Conservation (phyloP, 2,329 filamentous ascomycete genomes). For the Scleromitrula shiraiana region DNA sequence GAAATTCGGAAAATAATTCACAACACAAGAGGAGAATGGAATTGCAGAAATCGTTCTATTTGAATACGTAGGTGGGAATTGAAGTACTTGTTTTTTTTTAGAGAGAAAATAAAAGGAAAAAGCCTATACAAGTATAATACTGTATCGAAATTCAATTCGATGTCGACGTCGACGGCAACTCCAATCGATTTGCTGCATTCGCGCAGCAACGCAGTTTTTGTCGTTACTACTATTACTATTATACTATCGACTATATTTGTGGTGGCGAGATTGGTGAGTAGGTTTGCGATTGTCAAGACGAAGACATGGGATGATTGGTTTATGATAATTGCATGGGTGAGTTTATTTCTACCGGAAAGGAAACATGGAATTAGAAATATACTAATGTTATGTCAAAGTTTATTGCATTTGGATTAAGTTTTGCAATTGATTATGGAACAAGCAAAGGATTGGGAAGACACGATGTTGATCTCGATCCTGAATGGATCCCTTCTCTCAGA, state of each 20-base stretch:
- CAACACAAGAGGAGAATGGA: too few relatives aligned
- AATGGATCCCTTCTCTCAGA: conserved; percentile 45
- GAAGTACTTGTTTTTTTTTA: too few relatives aligned
- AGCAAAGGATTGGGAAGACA: conserved; percentile 60
- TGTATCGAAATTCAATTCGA: too few relatives aligned
- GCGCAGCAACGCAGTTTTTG: conserved; percentile 52
- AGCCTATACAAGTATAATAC: too few relatives aligned
- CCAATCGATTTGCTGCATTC: conserved; percentile 8
- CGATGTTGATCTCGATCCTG: conserved; percentile 48
- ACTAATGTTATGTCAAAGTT: conserved; percentile 22
- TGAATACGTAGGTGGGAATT: too few relatives aligned
- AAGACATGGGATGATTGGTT: conserved; percentile 72
- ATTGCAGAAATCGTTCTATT: not conserved
- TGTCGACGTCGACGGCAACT: conserved; percentile 1
- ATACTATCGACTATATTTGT: conserved; percentile 68
- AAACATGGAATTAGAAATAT: not conserved
- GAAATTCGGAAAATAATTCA: too few relatives aligned
- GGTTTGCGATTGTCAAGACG: conserved; percentile 63
- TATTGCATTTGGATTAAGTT: conserved; percentile 58
- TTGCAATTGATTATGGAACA: conserved; percentile 57
- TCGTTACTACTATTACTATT: conserved; percentile 62
- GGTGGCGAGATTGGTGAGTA: conserved; percentile 62
- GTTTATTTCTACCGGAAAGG: conserved; percentile 1
- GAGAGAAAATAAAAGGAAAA: too few relatives aligned
- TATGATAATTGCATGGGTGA: conserved; percentile 70